Evolutionary conservation across 139 green algal genomes (phyloP), one percentile per base, ranked within the genome.

Genomic region (Pseudopediastrum boryanum): DNA sequence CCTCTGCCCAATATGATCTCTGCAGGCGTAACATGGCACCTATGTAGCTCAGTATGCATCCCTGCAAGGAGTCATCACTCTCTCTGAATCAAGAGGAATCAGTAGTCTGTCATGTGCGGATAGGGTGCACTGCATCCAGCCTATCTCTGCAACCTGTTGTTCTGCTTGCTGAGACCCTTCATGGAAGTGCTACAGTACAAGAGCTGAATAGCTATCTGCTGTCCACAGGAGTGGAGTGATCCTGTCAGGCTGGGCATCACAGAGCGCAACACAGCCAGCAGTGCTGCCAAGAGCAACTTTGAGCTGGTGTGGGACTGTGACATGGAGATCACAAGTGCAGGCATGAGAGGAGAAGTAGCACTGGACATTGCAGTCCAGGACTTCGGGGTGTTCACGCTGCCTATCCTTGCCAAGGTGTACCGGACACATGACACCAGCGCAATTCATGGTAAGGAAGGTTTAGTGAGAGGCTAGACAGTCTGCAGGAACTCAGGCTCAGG

Each of bases 381-480:
- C n/a, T 78, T 70, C 59, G 71, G 71, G 39, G 64, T 54, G 36
- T 27, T 78, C 4, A 78, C 52, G 23, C n/a, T 78, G 6, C 71
- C 71, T 16, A 68, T 78, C 52, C 58, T 78, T 54, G 71, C 71
- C 38, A 78, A 78, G 71, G 71, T 78, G 21, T 78, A 78, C 71
- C 31, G 43, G 51, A 39, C 56, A 54, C 21, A 13, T 2, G 71
- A 78, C 41, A 46, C 31, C 12, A 69, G 52, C 25, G 71, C 71
- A 48, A 8, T 33, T 6, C 71, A 78, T 29, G 71, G 71, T 78
- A 23, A 59, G 54, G 5, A n/a, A 10, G 19, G 59, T 12, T 19
- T n/a, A n/a, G n/a, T n/a, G n/a, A n/a, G n/a, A n/a, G n/a, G n/a
- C n/a, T n/a, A n/a, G n/a, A n/a, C n/a, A n/a, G n/a, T n/a, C n/a